These are phyloP conservation scores for Paecilomyces niveus DNA, from an alignment of 2,329 filamentous ascomycete genomes.

Conservation along the genomic window DNA sequence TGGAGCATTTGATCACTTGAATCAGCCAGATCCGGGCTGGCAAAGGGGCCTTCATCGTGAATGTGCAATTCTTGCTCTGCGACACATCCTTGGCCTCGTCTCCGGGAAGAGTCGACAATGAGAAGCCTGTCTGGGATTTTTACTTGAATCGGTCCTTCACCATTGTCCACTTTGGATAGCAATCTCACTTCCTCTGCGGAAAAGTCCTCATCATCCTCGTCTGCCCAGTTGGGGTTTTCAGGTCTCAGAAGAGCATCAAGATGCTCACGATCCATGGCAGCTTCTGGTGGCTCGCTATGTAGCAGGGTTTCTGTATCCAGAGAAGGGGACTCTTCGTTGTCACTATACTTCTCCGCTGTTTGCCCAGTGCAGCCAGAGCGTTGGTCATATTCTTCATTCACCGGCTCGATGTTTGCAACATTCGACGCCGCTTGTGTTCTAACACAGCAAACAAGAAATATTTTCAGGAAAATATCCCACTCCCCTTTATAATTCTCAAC, in stretches of 20 bases:
- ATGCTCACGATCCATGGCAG: background rate
- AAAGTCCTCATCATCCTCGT: background rate
- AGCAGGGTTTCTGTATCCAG: background rate
- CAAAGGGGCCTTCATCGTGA: background rate
- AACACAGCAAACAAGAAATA: background rate
- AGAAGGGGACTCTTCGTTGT: background rate
- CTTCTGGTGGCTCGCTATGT: background rate
- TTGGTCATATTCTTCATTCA: background rate
- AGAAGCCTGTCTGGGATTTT: background rate
- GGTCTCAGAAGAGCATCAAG: background rate
- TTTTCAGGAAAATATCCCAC: background rate
- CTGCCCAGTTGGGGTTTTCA: background rate
- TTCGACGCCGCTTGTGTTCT: background rate
- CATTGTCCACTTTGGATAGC: background rate
- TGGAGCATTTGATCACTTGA: background rate
- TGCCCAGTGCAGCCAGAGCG: background rate
- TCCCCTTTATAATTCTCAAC: background rate
- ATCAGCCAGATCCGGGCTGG: background rate
- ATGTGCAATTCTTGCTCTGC: background rate
- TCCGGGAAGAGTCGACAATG: background rate
- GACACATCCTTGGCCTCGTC: background rate
- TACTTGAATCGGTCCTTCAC: background rate
- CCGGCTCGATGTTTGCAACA: background rate
- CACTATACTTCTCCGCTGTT: background rate
- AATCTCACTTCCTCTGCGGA: background rate